Evolutionary conservation across 1,284 basidiomycete genomes (phyloP).

Genomic region (Pseudozyma sp.): DNA sequence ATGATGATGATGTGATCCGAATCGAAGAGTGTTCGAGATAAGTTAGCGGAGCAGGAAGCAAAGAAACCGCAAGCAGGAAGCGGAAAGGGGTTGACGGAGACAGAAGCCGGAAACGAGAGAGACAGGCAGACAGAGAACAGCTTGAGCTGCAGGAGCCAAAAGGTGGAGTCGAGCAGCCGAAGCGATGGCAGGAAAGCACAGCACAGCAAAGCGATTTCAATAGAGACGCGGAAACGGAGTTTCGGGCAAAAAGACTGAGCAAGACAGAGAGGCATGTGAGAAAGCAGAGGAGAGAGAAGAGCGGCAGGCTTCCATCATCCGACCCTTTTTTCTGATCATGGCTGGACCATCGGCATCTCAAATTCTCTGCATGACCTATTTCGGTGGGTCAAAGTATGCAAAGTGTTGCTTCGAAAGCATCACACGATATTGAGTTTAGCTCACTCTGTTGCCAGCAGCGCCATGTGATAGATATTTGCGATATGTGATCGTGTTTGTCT

Average conservation of each 20-base stretch:
- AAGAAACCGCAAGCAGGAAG: neutral
- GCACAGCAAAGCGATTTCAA: neutral
- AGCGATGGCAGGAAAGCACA: neutral
- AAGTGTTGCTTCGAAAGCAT: neutral
- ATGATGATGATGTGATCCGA: neutral
- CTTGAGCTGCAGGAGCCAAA: neutral
- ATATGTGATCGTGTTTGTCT: no score
- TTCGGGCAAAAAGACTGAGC: neutral
- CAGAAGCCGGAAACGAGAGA: neutral
- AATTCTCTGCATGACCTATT: neutral
- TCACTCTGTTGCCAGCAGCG: neutral
- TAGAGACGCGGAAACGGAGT: neutral
- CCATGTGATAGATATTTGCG: no score
- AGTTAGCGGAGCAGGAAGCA: conserved; percentile 3
- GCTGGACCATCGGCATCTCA: conserved; percentile 11
- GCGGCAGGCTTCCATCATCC: conserved; percentile 17
- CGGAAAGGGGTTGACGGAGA: conserved; percentile 8
- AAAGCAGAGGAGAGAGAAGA: neutral
- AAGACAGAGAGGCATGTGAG: neutral
- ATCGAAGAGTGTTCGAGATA: neutral
- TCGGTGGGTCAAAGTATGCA: neutral
- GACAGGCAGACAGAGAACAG: neutral
- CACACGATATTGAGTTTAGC: neutral
- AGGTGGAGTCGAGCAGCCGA: neutral
- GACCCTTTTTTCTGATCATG: neutral